These are phyloP conservation scores for Talaromyces sp. DNA, from an alignment of 2,329 filamentous ascomycete species.

Conservation along the genomic window DNA sequence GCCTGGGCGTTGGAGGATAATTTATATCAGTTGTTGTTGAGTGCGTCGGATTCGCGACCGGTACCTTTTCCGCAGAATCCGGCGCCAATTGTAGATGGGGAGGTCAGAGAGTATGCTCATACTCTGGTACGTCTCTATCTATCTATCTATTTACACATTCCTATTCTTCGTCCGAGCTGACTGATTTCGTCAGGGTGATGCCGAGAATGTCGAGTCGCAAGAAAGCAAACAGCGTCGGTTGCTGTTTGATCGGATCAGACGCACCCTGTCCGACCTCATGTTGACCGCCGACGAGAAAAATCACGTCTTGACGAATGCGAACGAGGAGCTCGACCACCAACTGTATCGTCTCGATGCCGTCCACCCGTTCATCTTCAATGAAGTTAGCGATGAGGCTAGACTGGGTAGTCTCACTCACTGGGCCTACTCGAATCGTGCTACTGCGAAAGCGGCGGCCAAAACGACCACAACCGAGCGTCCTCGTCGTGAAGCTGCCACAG, in stretches of 20 bases:
- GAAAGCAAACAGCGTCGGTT: slow-evolving; percentile 53
- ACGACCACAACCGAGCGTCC: slow-evolving; percentile 64
- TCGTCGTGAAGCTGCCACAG: slow-evolving; percentile 72
- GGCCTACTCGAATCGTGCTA: slow-evolving; percentile 82
- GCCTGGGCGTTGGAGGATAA: slow-evolving; percentile 83
- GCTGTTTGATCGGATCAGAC: slow-evolving; percentile 73
- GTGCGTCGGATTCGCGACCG: slow-evolving; percentile 33
- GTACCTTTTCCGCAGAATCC: slow-evolving; percentile 33
- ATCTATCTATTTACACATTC: not conserved
- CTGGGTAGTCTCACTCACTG: slow-evolving; percentile 89
- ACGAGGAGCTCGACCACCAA: slow-evolving; percentile 82
- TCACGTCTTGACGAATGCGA: slow-evolving; percentile 89
- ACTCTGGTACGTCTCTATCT: slow-evolving; percentile 26
- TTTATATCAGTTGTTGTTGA: slow-evolving; percentile 68
- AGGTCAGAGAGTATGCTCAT: slow-evolving; percentile 36
- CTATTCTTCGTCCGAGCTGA: not conserved
- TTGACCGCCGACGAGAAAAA: slow-evolving; percentile 96
- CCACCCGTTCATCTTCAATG: slow-evolving; percentile 78
- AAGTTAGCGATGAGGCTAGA: slow-evolving; percentile 92
- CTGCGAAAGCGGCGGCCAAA: slow-evolving; percentile 59
- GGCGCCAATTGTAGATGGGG: slow-evolving; percentile 36
- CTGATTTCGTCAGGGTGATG: slow-evolving; percentile 24
- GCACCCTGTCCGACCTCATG: slow-evolving; percentile 78
- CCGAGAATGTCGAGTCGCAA: slow-evolving; percentile 29
- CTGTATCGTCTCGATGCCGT: slow-evolving; percentile 80